Conservation (phyloP, 176 grass and related monocot genomes). For the Oryza punctata region DNA sequence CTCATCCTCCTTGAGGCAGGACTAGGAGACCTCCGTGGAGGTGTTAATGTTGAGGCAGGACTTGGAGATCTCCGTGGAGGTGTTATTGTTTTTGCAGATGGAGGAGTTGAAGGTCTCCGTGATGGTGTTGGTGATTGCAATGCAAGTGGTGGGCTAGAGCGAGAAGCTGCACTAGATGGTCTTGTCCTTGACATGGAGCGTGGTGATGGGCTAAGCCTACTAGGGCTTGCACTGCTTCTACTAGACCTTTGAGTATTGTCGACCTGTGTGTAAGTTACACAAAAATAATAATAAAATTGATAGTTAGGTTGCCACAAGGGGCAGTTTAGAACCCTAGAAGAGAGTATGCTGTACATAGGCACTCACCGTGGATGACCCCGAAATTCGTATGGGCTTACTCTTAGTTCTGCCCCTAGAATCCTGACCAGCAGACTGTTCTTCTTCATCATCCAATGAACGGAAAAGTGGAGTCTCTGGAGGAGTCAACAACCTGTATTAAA, state of each 20-base stretch:
- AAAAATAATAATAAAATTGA: conserved; percentile 19
- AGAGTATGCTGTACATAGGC: conserved; percentile 8
- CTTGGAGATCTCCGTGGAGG: conserved; percentile 73
- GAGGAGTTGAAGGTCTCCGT: conserved; percentile 66
- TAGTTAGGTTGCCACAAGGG: conserved; percentile 1
- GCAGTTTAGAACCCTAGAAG: conserved; percentile 22
- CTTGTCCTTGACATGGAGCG: conserved; percentile 58
- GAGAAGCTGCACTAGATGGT: conserved; percentile 70
- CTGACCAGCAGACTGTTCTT: conserved; percentile 45
- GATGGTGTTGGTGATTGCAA: conserved; percentile 48
- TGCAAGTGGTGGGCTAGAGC: conserved; percentile 61
- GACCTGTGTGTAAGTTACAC: conserved; percentile 40
- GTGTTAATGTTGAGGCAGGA: conserved; percentile 46
- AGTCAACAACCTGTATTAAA: conserved; percentile 77
- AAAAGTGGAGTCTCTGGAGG: conserved; percentile 96
- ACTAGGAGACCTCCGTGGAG: conserved; percentile 71
- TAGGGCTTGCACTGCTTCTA: conserved; percentile 87
- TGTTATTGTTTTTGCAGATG: conserved; percentile 54
- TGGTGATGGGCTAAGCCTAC: conserved; percentile 77
- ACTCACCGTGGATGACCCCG: conserved; percentile 68
- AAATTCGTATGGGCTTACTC: conserved; percentile 66
- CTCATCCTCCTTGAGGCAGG: conserved; percentile 71
- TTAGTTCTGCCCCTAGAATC: conserved; percentile 70
- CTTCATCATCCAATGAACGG: conserved; percentile 77
- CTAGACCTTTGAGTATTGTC: conserved; percentile 66